Percentiles rank a stretch among this genome's conserved stretches.
Conservation (phyloP, 2,329 filamentous ascomycete genomes). For the Coniochaeta sp. region DNA sequence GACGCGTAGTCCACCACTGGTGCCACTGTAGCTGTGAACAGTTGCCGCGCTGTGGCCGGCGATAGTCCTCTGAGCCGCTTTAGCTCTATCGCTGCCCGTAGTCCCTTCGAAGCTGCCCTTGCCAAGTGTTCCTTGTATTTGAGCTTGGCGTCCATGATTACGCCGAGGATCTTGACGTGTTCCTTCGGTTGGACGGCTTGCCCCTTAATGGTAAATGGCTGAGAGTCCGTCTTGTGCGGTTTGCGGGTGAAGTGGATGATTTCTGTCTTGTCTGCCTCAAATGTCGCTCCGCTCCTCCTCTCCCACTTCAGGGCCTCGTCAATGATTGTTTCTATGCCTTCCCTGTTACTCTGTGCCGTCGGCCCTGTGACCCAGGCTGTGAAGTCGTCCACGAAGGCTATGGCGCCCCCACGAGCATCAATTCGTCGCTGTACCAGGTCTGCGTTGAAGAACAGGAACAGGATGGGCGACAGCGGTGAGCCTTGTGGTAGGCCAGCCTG, state of each 20-base stretch:
- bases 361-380: no score
- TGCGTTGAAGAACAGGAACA: conserved; percentile 26
- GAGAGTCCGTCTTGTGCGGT: no score
- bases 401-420: conserved; percentile 15
- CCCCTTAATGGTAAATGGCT: no score
- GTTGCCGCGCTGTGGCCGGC: conserved; percentile 10
- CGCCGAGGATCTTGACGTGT: no score
- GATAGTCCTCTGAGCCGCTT: conserved; percentile 11
- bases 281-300: conserved; percentile 13
- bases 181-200: no score
- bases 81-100: conserved; percentile 10
- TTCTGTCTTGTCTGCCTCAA: conserved; percentile 4
- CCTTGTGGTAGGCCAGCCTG: no score
- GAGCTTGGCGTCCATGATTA: no score
- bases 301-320: conserved; percentile 17
- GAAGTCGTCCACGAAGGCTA: conserved; percentile 21
- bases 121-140: no score
- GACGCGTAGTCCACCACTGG: conserved; percentile 13
- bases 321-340: no score
- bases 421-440: conserved; percentile 25
- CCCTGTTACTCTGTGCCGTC: no score
- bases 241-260: conserved; percentile 10
- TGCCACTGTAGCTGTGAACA: conserved; percentile 12
- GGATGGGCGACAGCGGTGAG: conserved; percentile 5
- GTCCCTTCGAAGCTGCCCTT: no score